phyloP scores from a whole-genome alignment of 331 rosid genomes.

The Malus hybrid region DNA sequence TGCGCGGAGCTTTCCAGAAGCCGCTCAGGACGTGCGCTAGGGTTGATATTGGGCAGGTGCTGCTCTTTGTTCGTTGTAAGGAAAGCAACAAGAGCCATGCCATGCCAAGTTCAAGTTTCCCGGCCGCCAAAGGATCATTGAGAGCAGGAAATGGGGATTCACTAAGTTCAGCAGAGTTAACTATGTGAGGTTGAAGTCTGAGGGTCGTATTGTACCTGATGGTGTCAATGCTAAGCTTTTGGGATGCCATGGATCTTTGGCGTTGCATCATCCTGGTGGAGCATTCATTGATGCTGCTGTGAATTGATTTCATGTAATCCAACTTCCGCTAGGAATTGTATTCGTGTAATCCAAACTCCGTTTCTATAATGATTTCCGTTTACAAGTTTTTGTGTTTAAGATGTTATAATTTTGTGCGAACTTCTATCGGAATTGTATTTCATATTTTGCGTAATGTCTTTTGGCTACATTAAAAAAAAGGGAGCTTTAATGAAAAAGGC shows the following conservation, averaged over 20 bases:
- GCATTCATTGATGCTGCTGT: slow-evolving; percentile 47
- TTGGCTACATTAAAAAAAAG: too few relatives aligned
- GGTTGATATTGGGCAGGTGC: slow-evolving; percentile 67
- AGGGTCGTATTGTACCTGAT: slow-evolving; percentile 58
- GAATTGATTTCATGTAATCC: not conserved
- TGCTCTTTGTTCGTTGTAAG: slow-evolving; percentile 62
- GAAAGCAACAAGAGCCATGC: slow-evolving; percentile 38
- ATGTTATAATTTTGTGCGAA: not conserved
- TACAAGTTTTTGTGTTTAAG: not conserved
- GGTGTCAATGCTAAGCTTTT: slow-evolving; percentile 88
- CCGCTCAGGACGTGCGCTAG: slow-evolving; percentile 72
- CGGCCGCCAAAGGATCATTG: slow-evolving; percentile 73
- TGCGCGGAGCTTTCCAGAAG: slow-evolving; percentile 77
- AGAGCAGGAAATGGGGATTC: slow-evolving; percentile 81
- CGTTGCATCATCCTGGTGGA: slow-evolving; percentile 54
- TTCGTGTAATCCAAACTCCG: not conserved
- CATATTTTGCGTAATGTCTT: too few relatives aligned
- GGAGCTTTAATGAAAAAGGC: too few relatives aligned
- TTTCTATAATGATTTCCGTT: not conserved
- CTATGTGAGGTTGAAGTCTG: slow-evolving; percentile 56
- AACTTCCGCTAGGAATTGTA: not conserved
- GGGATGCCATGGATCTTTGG: slow-evolving; percentile 77
- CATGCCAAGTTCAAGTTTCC: slow-evolving; percentile 83
- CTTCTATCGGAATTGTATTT: not conserved
- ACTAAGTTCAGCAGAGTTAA: slow-evolving; percentile 58